These are phyloP conservation scores for Sambucus nigra DNA, from an alignment of 129 eudicot genomes.

Conservation along the genomic window DNA sequence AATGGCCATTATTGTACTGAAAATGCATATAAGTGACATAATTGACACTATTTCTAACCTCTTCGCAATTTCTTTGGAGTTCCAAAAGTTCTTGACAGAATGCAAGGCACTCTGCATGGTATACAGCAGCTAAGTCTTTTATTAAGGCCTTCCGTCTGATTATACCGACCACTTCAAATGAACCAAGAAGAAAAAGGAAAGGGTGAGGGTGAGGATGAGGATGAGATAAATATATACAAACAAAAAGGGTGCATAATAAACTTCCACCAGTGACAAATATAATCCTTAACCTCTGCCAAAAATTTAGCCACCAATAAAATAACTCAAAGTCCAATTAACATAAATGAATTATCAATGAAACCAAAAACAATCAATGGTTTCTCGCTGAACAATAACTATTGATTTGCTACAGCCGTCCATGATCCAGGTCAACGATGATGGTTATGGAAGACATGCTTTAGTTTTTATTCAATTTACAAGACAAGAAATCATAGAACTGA, in stretches of 20 bases:
- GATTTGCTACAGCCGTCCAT: no score
- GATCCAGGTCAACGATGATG: no score
- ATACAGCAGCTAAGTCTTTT: constrained; percentile 56
- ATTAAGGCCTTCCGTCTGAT: constrained; percentile 66
- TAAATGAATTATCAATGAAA: no score
- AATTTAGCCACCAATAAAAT: no score
- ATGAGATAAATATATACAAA: neutral
- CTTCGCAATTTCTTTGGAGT: constrained; percentile 57
- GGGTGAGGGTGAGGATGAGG: neutral
- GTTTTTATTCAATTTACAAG: no score
- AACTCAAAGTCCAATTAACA: no score
- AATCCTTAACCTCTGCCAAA: no score
- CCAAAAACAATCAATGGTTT: neutral
- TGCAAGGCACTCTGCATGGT: constrained; percentile 65
- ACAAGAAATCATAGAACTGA: no score
- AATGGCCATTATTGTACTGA: neutral
- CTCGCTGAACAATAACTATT: no score
- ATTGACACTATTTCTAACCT: constrained; percentile 20
- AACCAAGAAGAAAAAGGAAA: constrained; percentile 13
- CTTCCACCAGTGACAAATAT: no score
- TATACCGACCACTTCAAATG: constrained; percentile 51
- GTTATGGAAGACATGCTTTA: no score
- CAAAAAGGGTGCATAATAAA: neutral
- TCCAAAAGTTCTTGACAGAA: constrained; percentile 62
- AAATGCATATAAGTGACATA: neutral